Conservation (phyloP, 441 rosid species). For the Populus tomentosa region DNA sequence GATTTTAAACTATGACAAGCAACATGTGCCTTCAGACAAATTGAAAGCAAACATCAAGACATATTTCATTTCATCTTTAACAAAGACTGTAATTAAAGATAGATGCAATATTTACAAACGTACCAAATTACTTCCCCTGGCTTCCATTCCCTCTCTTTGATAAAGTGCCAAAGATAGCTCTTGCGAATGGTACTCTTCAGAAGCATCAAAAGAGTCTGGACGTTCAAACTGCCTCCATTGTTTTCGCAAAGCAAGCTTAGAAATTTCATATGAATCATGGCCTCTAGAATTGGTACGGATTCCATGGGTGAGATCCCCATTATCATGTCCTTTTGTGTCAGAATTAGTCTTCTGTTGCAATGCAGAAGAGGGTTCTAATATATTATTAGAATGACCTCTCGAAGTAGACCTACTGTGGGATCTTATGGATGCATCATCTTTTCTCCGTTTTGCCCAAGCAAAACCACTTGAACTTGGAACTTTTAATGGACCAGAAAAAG, state of each 20-base stretch:
- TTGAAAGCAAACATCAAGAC: not conserved
- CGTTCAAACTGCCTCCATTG: slow-evolving; percentile 79
- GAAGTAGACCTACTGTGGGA: slow-evolving; percentile 66
- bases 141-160: slow-evolving; percentile 63
- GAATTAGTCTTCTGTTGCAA: slow-evolving; percentile 39
- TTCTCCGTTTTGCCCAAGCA: slow-evolving; percentile 83
- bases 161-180: slow-evolving; percentile 72
- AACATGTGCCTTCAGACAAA: not conserved
- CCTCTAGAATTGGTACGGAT: slow-evolving; percentile 46
- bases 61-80: slow-evolving; percentile 11
- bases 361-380: slow-evolving; percentile 44
- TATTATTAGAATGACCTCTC: slow-evolving; percentile 52
- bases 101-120: slow-evolving; percentile 28
- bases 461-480: slow-evolving; percentile 85
- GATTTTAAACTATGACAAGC: slow-evolving; percentile 5
- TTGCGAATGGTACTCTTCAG: slow-evolving; percentile 83
- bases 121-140: slow-evolving; percentile 69
- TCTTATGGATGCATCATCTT: slow-evolving; percentile 47
- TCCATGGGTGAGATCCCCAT: slow-evolving; percentile 30
- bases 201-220: slow-evolving; percentile 85
- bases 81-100: slow-evolving; percentile 5
- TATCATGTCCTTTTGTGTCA: slow-evolving; percentile 48
- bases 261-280: slow-evolving; percentile 51
- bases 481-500: slow-evolving; percentile 80
- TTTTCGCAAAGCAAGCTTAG: slow-evolving; percentile 57